phyloP scores from a whole-genome alignment of 208 protist genomes.

The Acanthamoeba triangularis region DNA sequence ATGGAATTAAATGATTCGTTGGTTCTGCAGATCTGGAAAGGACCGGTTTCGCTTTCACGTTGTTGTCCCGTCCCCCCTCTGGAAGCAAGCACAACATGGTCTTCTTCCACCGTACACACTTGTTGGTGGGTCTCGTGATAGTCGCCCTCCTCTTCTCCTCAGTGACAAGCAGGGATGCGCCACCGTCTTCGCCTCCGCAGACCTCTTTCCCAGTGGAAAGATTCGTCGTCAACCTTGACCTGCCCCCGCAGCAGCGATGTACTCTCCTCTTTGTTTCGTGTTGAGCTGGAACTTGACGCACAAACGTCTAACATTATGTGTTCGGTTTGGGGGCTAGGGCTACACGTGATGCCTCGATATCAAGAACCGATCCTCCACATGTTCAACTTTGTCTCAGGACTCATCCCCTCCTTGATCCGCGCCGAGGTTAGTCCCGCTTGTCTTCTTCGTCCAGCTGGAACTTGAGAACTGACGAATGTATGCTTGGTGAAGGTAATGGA shows the following conservation, averaged over 20 bases:
- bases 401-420: constrained; percentile 18
- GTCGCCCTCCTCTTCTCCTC: neutral
- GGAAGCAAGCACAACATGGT: neutral
- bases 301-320: neutral
- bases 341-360: neutral
- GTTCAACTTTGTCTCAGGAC: constrained; percentile 24
- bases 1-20: too few species aligned
- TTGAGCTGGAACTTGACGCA: too few species aligned
- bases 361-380: neutral
- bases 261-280: neutral
- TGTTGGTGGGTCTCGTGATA: neutral
- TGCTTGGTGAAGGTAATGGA: neutral
- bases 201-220: constrained; percentile 23
- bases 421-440: neutral
- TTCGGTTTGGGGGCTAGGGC: neutral
- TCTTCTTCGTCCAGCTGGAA: neutral
- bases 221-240: constrained; percentile 55
- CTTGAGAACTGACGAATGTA: neutral
- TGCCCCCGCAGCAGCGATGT: constrained; percentile 66
- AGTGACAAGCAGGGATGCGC: neutral
- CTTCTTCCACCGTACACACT: neutral
- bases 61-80: neutral
- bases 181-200: neutral
- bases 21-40: neutral
- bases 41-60: neutral